A percentile compares a stretch with the other conserved stretches of the same genome.
Evolutionary conservation across 257 asterid species (phyloP).

Genomic region (Handroanthus guayacan): DNA sequence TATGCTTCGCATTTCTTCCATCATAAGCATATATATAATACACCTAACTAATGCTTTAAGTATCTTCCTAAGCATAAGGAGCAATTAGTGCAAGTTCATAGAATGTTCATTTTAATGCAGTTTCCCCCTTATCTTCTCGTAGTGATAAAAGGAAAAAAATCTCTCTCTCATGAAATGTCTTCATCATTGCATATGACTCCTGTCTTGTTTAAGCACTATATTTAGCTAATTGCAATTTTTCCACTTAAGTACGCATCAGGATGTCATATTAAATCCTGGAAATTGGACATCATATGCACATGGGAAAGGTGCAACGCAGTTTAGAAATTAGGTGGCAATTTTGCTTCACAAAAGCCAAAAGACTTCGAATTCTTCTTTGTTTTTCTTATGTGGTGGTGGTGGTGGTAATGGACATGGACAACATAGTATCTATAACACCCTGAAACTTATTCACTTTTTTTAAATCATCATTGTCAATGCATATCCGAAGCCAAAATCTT

Average conservation of each 20-base stretch:
- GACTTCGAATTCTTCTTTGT: not conserved
- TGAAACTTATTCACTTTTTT: not conserved
- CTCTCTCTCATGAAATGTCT: not conserved
- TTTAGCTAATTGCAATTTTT: not conserved
- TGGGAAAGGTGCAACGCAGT: not conserved
- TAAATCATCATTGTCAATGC: too few relatives aligned
- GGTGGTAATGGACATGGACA: not conserved
- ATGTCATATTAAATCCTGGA: not conserved
- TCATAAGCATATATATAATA: not conserved
- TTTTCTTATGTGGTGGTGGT: not conserved
- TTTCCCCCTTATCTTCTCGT: not conserved
- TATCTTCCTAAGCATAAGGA: not conserved
- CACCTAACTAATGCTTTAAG: not conserved
- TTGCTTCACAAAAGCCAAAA: not conserved
- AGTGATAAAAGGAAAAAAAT: not conserved
- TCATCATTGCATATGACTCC: not conserved
- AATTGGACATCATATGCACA: not conserved
- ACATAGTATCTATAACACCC: not conserved
- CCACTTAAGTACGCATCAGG: not conserved
- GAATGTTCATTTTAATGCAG: not conserved
- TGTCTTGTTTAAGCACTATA: not conserved
- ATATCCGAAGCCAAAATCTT: not conserved
- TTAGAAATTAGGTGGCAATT: not conserved
- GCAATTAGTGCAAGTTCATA: not conserved
- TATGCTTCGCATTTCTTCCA: not conserved